These are phyloP conservation scores for Poronia punctata DNA, from an alignment of 495 filamentous ascomycete species.

Conservation along the genomic window DNA sequence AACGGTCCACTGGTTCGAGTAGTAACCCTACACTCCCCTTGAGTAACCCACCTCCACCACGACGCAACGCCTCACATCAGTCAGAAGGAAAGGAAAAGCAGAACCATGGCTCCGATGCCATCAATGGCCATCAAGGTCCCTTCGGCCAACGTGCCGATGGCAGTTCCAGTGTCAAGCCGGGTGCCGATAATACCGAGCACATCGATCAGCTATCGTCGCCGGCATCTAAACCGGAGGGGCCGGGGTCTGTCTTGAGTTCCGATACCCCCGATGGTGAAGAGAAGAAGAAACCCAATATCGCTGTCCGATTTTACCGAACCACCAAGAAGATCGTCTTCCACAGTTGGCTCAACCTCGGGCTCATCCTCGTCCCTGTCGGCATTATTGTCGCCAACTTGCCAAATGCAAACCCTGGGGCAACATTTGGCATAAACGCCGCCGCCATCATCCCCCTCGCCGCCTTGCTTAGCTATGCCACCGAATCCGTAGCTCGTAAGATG, in stretches of 20 bases:
- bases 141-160: slow-evolving; percentile 6
- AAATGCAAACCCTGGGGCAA: slow-evolving; percentile 23
- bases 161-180: slow-evolving; percentile 4
- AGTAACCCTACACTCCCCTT: slow-evolving; percentile 28
- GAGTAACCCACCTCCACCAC: slow-evolving; percentile 20
- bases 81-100: slow-evolving; percentile 16
- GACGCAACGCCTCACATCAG: slow-evolving; percentile 1
- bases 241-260: slow-evolving; percentile 48
- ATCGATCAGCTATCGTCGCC: slow-evolving; percentile 21
- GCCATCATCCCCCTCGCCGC: slow-evolving; percentile 79
- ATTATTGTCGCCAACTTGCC: slow-evolving; percentile 55
- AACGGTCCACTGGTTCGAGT: slow-evolving; percentile 28
- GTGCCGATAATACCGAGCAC: slow-evolving; percentile 22
- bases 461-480: slow-evolving; percentile 74
- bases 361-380: slow-evolving; percentile 75
- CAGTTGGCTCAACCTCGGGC: slow-evolving; percentile 72
- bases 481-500: slow-evolving; percentile 66
- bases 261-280: slow-evolving; percentile 7
- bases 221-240: slow-evolving; percentile 48
- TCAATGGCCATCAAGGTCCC: slow-evolving; percentile 13
- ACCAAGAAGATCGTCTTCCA: slow-evolving; percentile 50
- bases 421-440: slow-evolving; percentile 77
- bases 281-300: slow-evolving; percentile 37
- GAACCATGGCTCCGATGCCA: slow-evolving; percentile 18
- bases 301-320: slow-evolving; percentile 42